Evolutionary conservation across 352 stramenopile species (phyloP).

Genomic region (Saprolegnia diclina): DNA sequence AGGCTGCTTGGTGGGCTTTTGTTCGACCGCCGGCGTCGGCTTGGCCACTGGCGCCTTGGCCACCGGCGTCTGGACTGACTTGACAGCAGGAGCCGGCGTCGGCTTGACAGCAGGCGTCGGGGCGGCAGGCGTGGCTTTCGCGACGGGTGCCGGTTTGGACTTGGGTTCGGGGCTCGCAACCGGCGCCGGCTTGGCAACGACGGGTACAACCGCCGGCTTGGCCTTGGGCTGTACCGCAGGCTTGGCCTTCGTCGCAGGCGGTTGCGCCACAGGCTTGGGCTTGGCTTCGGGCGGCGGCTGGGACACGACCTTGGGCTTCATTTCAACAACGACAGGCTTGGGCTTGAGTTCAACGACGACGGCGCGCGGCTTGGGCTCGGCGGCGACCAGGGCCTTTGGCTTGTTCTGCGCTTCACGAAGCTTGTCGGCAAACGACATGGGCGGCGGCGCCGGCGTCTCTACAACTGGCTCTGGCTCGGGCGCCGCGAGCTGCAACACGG

Average conservation of each 20-base stretch:
- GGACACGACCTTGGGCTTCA: not conserved
- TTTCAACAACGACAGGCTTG: conserved; percentile 5
- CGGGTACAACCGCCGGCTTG: not conserved
- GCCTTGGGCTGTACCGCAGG: not conserved
- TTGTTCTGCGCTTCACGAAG: not conserved
- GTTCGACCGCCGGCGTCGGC: not conserved
- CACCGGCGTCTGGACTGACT: not conserved
- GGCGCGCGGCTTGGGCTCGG: too few relatives aligned
- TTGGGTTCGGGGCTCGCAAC: too few relatives aligned
- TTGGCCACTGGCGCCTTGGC: not conserved
- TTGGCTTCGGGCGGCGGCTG: not conserved
- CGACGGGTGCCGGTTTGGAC: not conserved
- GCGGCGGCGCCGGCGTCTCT: not conserved
- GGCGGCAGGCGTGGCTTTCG: too few relatives aligned
- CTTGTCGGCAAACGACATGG: conserved; percentile 7
- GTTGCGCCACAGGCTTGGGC: not conserved
- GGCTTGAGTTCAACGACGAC: not conserved
- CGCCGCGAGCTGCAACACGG: too few relatives aligned
- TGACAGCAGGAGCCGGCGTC: not conserved
- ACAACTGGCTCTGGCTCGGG: not conserved
- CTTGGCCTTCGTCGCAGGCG: not conserved
- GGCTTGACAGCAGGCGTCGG: not conserved
- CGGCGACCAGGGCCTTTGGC: too few relatives aligned
- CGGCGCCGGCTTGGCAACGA: not conserved
- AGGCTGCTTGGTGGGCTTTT: not conserved